Evolutionary conservation across 371 early-diverging fungal genomes (phyloP).

Genomic region (Mucor indicus): DNA sequence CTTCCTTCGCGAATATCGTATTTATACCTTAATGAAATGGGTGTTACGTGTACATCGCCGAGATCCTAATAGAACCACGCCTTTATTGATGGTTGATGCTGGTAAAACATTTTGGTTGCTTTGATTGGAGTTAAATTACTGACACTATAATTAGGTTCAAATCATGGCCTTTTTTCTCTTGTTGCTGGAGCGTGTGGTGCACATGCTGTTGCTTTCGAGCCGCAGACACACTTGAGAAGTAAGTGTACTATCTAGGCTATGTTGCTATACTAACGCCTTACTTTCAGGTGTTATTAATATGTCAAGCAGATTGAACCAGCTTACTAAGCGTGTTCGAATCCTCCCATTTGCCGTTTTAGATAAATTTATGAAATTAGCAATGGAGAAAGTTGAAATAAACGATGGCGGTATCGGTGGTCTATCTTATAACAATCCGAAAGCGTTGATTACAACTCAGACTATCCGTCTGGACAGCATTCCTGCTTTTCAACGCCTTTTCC

Average conservation of each 20-base stretch:
- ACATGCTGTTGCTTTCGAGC: slow-evolving; percentile 47
- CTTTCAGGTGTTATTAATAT: slow-evolving; percentile 44
- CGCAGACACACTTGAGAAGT: slow-evolving; percentile 45
- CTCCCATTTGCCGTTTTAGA: slow-evolving; percentile 47
- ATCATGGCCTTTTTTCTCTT: slow-evolving; percentile 49
- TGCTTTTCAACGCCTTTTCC: slow-evolving; percentile 30
- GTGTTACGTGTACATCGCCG: slow-evolving; percentile 44
- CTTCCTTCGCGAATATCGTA: slow-evolving; percentile 40
- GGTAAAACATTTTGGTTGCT: too few relatives aligned
- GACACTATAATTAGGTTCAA: slow-evolving; percentile 41
- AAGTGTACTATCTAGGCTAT: too few relatives aligned
- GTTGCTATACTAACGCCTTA: too few relatives aligned
- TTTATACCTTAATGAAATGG: slow-evolving; percentile 50
- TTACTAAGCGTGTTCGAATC: slow-evolving; percentile 33
- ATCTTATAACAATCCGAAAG: slow-evolving; percentile 23
- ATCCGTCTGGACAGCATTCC: slow-evolving; percentile 41
- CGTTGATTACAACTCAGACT: slow-evolving; percentile 39
- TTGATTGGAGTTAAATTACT: too few relatives aligned
- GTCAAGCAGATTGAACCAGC: slow-evolving; percentile 34
- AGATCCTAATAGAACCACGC: slow-evolving; percentile 26
- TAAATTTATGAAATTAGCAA: slow-evolving; percentile 35
- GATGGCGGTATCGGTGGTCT: slow-evolving; percentile 45
- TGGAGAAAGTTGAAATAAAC: slow-evolving; percentile 35
- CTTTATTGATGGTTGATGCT: slow-evolving; percentile 45
- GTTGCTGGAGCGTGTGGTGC: slow-evolving; percentile 47